phyloP scores from a whole-genome alignment of 2,329 filamentous ascomycete species.

The Fusarium nodosum region DNA sequence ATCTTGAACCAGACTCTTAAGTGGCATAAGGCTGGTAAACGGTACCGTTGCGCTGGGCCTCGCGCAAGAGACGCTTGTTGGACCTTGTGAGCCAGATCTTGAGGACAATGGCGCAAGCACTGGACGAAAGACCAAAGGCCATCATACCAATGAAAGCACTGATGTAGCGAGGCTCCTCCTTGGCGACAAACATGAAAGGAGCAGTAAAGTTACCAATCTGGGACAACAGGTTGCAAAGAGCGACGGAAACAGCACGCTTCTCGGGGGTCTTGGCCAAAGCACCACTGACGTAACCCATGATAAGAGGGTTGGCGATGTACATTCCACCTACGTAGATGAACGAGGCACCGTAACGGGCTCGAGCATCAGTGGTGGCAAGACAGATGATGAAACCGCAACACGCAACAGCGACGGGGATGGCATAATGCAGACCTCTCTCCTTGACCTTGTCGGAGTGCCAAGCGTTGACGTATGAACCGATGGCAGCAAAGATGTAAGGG shows the following conservation, averaged over 20 bases:
- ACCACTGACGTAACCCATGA: slow-evolving; percentile 28
- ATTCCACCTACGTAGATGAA: slow-evolving; percentile 23
- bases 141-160: slow-evolving; percentile 31
- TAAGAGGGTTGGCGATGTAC: slow-evolving; percentile 29
- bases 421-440: slow-evolving; percentile 18
- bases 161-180: slow-evolving; percentile 24
- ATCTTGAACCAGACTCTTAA: background rate
- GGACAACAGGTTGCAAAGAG: slow-evolving; percentile 13
- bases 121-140: slow-evolving; percentile 11
- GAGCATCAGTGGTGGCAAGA: background rate
- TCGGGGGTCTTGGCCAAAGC: slow-evolving; percentile 16
- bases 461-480: slow-evolving; percentile 21
- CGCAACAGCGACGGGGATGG: slow-evolving; percentile 12
- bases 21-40: slow-evolving; percentile 23
- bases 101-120: slow-evolving; percentile 13
- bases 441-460: slow-evolving; percentile 34
- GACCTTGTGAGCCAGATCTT: slow-evolving; percentile 24
- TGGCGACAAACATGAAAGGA: slow-evolving; percentile 22
- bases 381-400: slow-evolving; percentile 23
- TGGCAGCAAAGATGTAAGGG: slow-evolving; percentile 19
- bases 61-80: slow-evolving; percentile 19
- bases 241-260: slow-evolving; percentile 24
- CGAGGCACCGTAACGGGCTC: slow-evolving; percentile 11
- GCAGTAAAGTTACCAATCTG: slow-evolving; percentile 27
- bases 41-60: slow-evolving; percentile 23